A percentile compares a stretch with the other conserved stretches of the same genome.
phyloP scores from a whole-genome alignment of 495 filamentous ascomycete genomes.

The Penicillium parvum region DNA sequence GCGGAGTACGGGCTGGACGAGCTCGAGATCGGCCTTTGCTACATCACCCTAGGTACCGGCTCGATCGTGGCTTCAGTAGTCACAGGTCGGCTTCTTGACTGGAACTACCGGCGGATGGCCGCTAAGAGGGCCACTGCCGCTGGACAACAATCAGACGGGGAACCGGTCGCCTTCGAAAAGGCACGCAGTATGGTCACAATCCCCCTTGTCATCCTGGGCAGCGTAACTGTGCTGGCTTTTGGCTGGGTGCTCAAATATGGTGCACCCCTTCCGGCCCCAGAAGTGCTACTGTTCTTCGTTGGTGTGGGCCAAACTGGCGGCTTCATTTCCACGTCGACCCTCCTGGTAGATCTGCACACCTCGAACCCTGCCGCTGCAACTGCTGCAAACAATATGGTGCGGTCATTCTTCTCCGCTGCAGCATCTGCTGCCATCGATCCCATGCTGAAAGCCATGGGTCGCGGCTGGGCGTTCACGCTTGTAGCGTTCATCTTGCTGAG shows the following conservation, averaged over 20 bases:
- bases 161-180: too few relatives aligned
- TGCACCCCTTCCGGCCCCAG: slow-evolving; percentile 42
- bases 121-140: too few relatives aligned
- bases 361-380: slow-evolving; percentile 53
- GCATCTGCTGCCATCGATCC: slow-evolving; percentile 53
- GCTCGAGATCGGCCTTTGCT: slow-evolving; percentile 31
- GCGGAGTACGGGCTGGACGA: slow-evolving; percentile 22
- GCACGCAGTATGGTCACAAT: too few relatives aligned
- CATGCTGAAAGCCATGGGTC: slow-evolving; percentile 56
- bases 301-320: slow-evolving; percentile 48
- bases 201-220: slow-evolving; percentile 11
- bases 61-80: slow-evolving; percentile 25
- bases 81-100: slow-evolving; percentile 36
- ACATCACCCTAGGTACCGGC: slow-evolving; percentile 37
- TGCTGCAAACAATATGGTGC: slow-evolving; percentile 61
- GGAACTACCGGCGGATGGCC: too few relatives aligned
- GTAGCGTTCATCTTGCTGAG: slow-evolving; percentile 29
- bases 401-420: slow-evolving; percentile 58
- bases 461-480: slow-evolving; percentile 42
- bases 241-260: slow-evolving; percentile 27
- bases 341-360: slow-evolving; percentile 60
- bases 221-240: slow-evolving; percentile 14
- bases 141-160: too few relatives aligned
- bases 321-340: slow-evolving; percentile 32
- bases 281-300: slow-evolving; percentile 51